Evolutionary conservation across 2,329 filamentous ascomycete species (phyloP).

Genomic region (Tolypocladium guangdongense): DNA sequence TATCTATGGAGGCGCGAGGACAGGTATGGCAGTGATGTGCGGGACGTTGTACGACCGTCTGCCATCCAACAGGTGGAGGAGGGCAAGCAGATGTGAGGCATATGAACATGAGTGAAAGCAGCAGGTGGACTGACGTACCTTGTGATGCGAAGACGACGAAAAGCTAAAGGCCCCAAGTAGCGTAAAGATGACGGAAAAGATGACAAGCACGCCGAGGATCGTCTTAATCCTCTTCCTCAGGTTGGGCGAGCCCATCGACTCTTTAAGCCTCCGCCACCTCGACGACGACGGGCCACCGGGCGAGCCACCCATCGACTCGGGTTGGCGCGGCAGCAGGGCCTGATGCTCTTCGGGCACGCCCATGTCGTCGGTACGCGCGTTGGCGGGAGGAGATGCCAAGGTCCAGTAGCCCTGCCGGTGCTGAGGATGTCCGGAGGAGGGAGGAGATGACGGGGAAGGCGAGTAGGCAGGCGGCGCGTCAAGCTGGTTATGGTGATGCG

Average conservation of each 20-base stretch:
- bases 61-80: not conserved
- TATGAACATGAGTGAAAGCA: not conserved
- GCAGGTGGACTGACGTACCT: slow-evolving; percentile 16
- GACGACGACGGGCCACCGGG: slow-evolving; percentile 12
- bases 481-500: slow-evolving; percentile 10
- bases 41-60: not conserved
- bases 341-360: slow-evolving; percentile 30
- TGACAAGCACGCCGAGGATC: slow-evolving; percentile 18
- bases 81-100: not conserved
- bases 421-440: slow-evolving; percentile 5
- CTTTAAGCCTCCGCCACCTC: slow-evolving; percentile 18
- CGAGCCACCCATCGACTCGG: slow-evolving; percentile 34
- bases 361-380: slow-evolving; percentile 22
- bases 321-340: slow-evolving; percentile 28
- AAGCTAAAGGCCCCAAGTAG: slow-evolving; percentile 9
- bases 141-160: slow-evolving; percentile 9
- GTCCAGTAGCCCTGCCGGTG: slow-evolving; percentile 28
- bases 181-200: slow-evolving; percentile 20
- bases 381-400: slow-evolving; percentile 17
- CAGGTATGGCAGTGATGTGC: not conserved
- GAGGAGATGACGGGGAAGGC: slow-evolving; percentile 26
- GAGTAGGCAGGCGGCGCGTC: slow-evolving; percentile 42
- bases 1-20: not conserved
- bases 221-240: slow-evolving; percentile 17
- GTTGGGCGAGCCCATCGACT: slow-evolving; percentile 7